Percentiles rank a stretch among this genome's conserved stretches.
These are phyloP conservation scores for Leavenworthia alabamica DNA, from an alignment of 345 rosid species.

Conservation along the genomic window DNA sequence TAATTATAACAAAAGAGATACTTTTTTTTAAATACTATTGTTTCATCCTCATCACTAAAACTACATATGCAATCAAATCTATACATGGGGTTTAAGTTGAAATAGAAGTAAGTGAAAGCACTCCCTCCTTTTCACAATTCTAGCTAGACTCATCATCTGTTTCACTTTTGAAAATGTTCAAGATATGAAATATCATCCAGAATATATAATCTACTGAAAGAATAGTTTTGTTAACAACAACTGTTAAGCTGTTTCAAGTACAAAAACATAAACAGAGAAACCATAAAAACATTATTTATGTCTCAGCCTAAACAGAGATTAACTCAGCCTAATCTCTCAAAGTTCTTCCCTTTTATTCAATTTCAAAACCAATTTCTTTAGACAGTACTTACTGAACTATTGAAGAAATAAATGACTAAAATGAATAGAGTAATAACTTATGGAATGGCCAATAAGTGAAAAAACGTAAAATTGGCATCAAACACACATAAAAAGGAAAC, in stretches of 20 bases:
- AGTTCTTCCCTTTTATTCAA: neutral
- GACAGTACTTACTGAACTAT: neutral
- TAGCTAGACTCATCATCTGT: neutral
- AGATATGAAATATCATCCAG: neutral
- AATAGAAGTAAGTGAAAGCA: neutral
- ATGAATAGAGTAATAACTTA: neutral
- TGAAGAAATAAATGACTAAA: neutral
- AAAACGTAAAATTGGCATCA: neutral
- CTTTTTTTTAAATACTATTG: neutral
- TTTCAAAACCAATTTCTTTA: constrained; percentile 2
- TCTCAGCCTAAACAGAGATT: no score
- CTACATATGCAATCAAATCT: neutral
- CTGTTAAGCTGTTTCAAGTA: neutral
- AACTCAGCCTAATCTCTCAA: neutral
- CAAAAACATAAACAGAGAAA: constrained; percentile 7
- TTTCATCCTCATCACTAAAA: neutral
- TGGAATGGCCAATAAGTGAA: neutral
- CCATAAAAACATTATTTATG: neutral
- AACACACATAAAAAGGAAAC: neutral
- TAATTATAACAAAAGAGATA: constrained; percentile 1
- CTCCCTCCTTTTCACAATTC: neutral
- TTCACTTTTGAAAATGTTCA: neutral
- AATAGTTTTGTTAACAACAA: neutral
- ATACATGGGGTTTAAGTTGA: neutral
- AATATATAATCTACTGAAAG: neutral